Evolutionary conservation across 2,329 filamentous ascomycete genomes (phyloP), one percentile per base, ranked within the genome.

Genomic region (Drechslerella stenobrocha): DNA sequence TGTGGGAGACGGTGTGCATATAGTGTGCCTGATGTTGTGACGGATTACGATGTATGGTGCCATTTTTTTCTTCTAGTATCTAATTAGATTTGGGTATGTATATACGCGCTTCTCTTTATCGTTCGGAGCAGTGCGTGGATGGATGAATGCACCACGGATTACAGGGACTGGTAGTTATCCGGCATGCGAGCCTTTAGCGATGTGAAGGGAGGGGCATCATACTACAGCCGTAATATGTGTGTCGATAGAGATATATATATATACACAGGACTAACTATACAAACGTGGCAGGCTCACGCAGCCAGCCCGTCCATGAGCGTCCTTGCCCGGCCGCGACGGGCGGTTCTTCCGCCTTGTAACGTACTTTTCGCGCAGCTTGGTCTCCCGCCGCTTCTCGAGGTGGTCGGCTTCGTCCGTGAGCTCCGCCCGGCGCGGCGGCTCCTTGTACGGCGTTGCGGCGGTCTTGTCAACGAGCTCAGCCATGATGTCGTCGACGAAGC

Each of bases 391-490:
- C 47, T 34, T 51, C 7, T 52, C 56, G 23, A 67, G n/a, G 34
- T 70, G 63, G 24, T 46, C 58, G 1, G 51, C 55, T 23, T 70
- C 59, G 13, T 59, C 60, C 1, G 53, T 52, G 30, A 65, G 37
- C 37, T 65, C 59, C 26, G 18, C 20, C 9, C 35, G 59, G 70
- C 46, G 67, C 32, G 24, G 52, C 65, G 56, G 69, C 42, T 37
- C 71, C 34, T 35, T 70, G 28, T 40, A 73, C 42, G 44, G 26
- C 20, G 6, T 63, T 48, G 59, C 52, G 18, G 52, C 71, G 61
- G 30, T 72, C 70, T 67, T 67, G 18, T 60, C 26, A 23, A 55
- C 23, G 2, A 67, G n/a, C 22, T 67, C 63, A 3, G 30, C 30
- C 63, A 67, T 67, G 23, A 67, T 67, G 9, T 67, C 63, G 15